phyloP scores from a whole-genome alignment of 2,329 filamentous ascomycete genomes.

The Phoma sp. region DNA sequence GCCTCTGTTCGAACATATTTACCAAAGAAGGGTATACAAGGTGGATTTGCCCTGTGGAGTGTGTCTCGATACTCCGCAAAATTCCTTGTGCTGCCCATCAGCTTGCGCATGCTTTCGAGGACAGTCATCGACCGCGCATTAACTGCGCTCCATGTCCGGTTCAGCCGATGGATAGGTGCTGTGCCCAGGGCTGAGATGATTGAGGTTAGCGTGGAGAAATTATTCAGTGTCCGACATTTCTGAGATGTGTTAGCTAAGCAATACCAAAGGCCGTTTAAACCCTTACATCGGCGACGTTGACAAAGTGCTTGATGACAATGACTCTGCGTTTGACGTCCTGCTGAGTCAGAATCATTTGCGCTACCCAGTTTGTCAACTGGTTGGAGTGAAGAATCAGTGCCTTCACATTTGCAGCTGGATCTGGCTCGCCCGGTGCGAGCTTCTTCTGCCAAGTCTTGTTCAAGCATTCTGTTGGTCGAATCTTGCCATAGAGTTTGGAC shows the following conservation, averaged over 20 bases:
- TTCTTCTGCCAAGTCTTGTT: constrained; percentile 99
- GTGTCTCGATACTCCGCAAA: constrained; percentile 96
- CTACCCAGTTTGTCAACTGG: constrained; percentile 98
- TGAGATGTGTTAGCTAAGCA: constrained; percentile 50
- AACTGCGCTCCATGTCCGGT: constrained; percentile 92
- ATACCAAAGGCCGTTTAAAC: neutral
- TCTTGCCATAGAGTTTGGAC: constrained; percentile 91
- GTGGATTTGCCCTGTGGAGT: constrained; percentile 89
- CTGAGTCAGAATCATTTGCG: constrained; percentile 97
- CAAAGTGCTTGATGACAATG: constrained; percentile 97
- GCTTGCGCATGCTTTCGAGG: constrained; percentile 86
- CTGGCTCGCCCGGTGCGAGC: constrained; percentile 76
- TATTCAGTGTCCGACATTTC: constrained; percentile 94
- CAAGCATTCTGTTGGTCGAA: constrained; percentile 92
- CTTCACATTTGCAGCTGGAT: constrained; percentile 93
- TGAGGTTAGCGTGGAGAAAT: constrained; percentile 95
- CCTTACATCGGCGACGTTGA: constrained; percentile 91
- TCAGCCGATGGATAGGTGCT: constrained; percentile 90
- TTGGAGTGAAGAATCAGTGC: constrained; percentile 97
- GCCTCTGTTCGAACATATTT: constrained; percentile 41
- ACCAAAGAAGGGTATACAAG: constrained; percentile 99
- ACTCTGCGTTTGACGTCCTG: constrained; percentile 94
- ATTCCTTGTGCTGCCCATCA: constrained; percentile 98
- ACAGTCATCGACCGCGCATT: constrained; percentile 80
- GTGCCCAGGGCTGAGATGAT: constrained; percentile 96